Base-by-base conservation (phyloP, 2,329 filamentous ascomycete species). In the Hymenoscyphus repandus region DNA sequence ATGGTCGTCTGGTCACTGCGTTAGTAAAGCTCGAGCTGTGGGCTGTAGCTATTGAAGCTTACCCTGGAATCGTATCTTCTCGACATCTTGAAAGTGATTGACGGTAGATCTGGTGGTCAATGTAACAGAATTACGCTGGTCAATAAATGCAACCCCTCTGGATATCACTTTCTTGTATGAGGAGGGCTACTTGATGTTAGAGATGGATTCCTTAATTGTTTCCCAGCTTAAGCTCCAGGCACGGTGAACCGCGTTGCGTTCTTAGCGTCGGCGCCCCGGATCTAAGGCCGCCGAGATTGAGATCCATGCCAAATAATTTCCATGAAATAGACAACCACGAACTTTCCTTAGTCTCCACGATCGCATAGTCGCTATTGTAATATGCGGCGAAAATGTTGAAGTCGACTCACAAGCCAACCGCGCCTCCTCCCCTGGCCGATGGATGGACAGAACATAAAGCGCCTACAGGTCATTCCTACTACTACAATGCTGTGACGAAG, bases 51-150 rank as follows among this genome's bases (percentile, higher is more conserved):
- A 48, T 55, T 49, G 53, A 52, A 70, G 74, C 85, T 72, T 79
- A 96, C 91, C 77, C 91, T 83, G 67, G 91, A 95, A 84, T 96
- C 91, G 77, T 96, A 96, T 78, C 91, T 86, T 76, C 91, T 87
- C 72, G 91, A 95, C 91, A 96, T 96, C 72, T 64, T 64, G 47
- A 55, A 40, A 47, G 31, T 46, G 49, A 18, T 9, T 37, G n/a
- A 22, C 30, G 45, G 17, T 38, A 45, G 37, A 17, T 50, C 45
- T 17, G 18, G 30, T 11, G n/a, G 9, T 44, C n/a, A 30, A 31
- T 31, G 27, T n/a, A 17, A 13, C 17, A n/a, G 20, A 6, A 13
- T 18, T 20, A n/a, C 10, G 30, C 18, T 18, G 20, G 34, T 37
- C 17, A 9, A 27, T 11, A 38, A 15, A 6, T 27, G 17, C 44